Percentiles rank a stretch among this genome's conserved stretches.
phyloP scores from a whole-genome alignment of 176 grass and related monocot genomes.

The Pontederia paniculata region DNA sequence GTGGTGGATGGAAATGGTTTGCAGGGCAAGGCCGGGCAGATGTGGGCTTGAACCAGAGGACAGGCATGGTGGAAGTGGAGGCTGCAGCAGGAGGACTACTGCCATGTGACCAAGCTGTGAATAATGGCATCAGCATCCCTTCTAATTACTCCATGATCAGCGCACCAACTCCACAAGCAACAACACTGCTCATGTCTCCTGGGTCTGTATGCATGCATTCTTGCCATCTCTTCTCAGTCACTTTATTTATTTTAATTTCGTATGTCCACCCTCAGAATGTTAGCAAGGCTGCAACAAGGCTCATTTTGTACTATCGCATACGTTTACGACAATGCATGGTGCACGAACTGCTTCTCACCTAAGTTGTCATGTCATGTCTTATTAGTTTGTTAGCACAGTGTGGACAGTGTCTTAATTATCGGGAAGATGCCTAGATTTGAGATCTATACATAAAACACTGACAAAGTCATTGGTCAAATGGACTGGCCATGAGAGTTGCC shows the following conservation, averaged over 20 bases:
- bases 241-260: neutral
- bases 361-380: no score
- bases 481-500: neutral
- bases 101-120: slow-evolving; percentile 18
- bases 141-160: slow-evolving; percentile 16
- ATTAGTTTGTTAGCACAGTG: no score
- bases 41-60: slow-evolving; percentile 19
- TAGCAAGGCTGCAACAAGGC: neutral
- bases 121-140: slow-evolving; percentile 6
- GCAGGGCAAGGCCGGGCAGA: slow-evolving; percentile 20
- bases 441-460: neutral
- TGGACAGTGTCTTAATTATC: no score
- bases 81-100: neutral
- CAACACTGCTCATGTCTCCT: slow-evolving; percentile 21
- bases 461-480: neutral
- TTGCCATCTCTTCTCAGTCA: neutral
- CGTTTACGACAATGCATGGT: no score
- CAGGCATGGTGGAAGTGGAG: slow-evolving; percentile 10
- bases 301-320: no score
- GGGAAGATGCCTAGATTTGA: no score
- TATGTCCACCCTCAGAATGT: slow-evolving; percentile 1
- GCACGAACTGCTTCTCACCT: no score
- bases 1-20: slow-evolving; percentile 10
- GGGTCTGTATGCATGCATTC: slow-evolving; percentile 19
- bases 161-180: slow-evolving; percentile 19